Evolutionary conservation across 1,284 basidiomycete genomes (phyloP).

Genomic region (Cryptococcus depauperatus): DNA sequence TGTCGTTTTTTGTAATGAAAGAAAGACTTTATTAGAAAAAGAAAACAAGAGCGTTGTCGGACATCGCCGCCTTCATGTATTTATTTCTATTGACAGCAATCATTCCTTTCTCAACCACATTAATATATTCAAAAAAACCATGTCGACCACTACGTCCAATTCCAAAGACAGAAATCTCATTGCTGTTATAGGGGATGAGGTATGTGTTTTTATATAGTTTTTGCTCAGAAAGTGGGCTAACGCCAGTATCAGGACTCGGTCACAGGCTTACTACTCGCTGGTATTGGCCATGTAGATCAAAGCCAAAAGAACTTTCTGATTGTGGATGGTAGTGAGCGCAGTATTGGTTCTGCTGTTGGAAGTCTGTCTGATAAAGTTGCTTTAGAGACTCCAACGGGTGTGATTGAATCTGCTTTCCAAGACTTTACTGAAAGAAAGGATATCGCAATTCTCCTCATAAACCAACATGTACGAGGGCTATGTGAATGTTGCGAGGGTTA

Average conservation of each 20-base stretch:
- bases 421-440: conserved; percentile 88
- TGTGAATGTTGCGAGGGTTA: neutral
- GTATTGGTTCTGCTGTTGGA: neutral
- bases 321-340: conserved; percentile 70
- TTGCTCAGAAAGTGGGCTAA: neutral
- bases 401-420: conserved; percentile 81
- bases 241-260: conserved; percentile 70
- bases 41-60: neutral
- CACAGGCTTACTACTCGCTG: conserved; percentile 83
- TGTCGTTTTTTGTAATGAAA: no score
- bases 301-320: conserved; percentile 91
- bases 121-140: conserved; percentile 9
- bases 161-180: conserved; percentile 74
- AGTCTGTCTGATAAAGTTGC: neutral
- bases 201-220: conserved; percentile 38
- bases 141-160: conserved; percentile 27
- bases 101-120: conserved; percentile 1
- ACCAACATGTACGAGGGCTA: conserved; percentile 70
- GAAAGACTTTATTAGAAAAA: no score
- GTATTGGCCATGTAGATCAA: conserved; percentile 79
- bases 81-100: conserved; percentile 3
- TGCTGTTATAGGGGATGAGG: conserved; percentile 93
- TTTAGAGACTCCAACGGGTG: conserved; percentile 78
- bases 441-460: conserved; percentile 89
- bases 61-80: no score